Base-by-base conservation (phyloP, 257 asterid genomes). In the Perilla frutescens region DNA sequence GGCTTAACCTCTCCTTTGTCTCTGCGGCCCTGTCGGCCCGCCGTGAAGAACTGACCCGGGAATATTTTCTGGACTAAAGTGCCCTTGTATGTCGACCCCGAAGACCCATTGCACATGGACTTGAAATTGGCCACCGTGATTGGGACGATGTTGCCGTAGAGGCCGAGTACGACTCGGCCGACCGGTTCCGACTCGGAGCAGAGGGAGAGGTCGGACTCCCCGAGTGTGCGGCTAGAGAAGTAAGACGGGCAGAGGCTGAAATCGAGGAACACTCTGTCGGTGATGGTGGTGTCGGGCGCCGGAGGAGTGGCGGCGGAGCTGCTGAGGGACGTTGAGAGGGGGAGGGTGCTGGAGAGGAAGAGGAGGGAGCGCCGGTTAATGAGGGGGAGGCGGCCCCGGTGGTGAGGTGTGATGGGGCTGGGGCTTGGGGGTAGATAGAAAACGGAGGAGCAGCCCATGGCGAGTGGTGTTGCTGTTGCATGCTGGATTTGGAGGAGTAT, bases 1-100 rank as follows among this genome's bases (percentile, higher is more conserved):
- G 91, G 88, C 75, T 57, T 82, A 53, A 93, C 95, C 68, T 93
- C 97, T 12, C 98, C 97, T 75, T 91, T 91, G 60, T 91, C 96
- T 20, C 87, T 73, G 63, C 96, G 74, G 50, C 98, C 98, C 80
- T 93, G 98, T 14, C 81, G 79, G 13, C 98, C 98, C 36, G 97
- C 97, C 74, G 82, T 75, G 63, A 93, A 84, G 80, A 81, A 93
- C 81, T 93, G 87, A 2, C 96, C 97, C 0, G 98, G 98, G 8
- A 90, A 80, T 54, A 90, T 79, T 62, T 90, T 90, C 66, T 92
- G 96, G 7, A 92, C 81, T 79, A 90, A 62, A 66, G 90, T 92
- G 57, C 98, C 98, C 80, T 84, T 92, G 80, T 92, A 92, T 14
- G 81, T 78, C 1, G 98, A 92, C 0, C 96, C 97, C 9, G 85